phyloP scores from a whole-genome alignment of 345 rosid genomes.

The Melastoma malabathricum region DNA sequence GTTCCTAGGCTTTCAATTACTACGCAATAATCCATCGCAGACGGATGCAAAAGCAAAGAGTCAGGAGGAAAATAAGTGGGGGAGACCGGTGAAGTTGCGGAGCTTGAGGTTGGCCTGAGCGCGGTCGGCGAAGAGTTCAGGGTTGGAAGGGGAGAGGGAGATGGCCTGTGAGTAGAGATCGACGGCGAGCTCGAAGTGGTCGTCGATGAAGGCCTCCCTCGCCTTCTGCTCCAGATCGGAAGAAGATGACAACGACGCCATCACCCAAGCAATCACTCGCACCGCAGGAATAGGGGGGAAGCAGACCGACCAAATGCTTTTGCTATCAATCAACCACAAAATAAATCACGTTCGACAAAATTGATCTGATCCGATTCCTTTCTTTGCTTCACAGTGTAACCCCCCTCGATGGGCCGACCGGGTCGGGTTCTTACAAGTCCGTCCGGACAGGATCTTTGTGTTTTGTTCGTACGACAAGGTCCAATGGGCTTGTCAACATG shows the following conservation, averaged over 20 bases:
- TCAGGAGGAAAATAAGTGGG: neutral
- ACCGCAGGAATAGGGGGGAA: too few species aligned
- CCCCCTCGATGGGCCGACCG: neutral
- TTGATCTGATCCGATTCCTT: too few species aligned
- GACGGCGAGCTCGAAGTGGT: slow-evolving; percentile 66
- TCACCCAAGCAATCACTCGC: slow-evolving; percentile 4
- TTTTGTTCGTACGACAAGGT: neutral
- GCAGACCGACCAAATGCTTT: too few species aligned
- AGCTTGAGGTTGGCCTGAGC: slow-evolving; percentile 88
- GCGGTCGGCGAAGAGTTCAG: slow-evolving; percentile 74
- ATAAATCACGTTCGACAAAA: too few species aligned
- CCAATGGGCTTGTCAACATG: too few species aligned
- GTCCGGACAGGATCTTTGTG: neutral
- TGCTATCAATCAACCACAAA: too few species aligned
- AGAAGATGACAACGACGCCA: slow-evolving; percentile 34
- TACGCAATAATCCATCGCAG: slow-evolving; percentile 1
- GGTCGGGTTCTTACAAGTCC: slow-evolving; percentile 5
- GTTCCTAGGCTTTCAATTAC: neutral
- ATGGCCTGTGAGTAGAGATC: slow-evolving; percentile 79
- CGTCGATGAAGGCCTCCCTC: slow-evolving; percentile 78
- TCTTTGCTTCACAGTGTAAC: too few species aligned
- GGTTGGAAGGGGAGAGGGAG: slow-evolving; percentile 37
- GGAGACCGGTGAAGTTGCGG: slow-evolving; percentile 49
- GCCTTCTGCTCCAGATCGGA: slow-evolving; percentile 60
- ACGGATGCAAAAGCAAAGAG: neutral